Percentiles rank a stretch among this genome's conserved stretches.
Conservation (phyloP, 2,329 filamentous ascomycete species). For the Alternaria consortialis region DNA sequence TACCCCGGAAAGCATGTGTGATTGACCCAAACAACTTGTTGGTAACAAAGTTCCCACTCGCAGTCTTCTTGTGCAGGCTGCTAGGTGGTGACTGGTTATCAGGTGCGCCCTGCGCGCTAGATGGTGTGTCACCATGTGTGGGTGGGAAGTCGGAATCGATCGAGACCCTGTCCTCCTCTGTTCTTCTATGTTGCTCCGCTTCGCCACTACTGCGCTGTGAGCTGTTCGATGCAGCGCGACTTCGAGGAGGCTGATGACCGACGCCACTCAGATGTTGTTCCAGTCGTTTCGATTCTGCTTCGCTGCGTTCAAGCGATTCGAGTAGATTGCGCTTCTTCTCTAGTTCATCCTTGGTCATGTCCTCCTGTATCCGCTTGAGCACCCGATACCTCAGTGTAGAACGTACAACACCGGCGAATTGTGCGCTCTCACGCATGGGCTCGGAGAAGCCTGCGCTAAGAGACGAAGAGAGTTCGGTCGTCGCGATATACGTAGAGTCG, state of each 20-base stretch:
- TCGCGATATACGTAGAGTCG: conserved; percentile 94
- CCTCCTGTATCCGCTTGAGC: conserved; percentile 93
- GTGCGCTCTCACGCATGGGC: conserved; percentile 96
- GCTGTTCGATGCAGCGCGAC: conserved; percentile 71
- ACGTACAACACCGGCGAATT: conserved; percentile 94
- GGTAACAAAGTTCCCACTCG: conserved; percentile 85
- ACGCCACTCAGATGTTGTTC: conserved; percentile 88
- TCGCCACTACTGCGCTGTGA: conserved; percentile 53
- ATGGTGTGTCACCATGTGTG: conserved; percentile 76
- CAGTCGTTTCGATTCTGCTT: conserved; percentile 90
- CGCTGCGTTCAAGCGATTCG: conserved; percentile 90
- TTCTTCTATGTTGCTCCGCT: conserved; percentile 53
- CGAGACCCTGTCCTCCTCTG: conserved; percentile 80
- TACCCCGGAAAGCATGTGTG: conserved; percentile 93
- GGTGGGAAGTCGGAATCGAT: conserved; percentile 97
- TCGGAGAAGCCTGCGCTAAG: conserved; percentile 96
- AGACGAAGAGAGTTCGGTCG: conserved; percentile 85
- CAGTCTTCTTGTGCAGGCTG: conserved; percentile 74
- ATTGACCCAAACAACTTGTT: conserved; percentile 94
- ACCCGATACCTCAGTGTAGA: conserved; percentile 89
- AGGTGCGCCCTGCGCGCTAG: conserved; percentile 76
- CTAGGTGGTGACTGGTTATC: conserved; percentile 40
- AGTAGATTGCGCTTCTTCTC: conserved; percentile 84
- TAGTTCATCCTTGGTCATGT: conserved; percentile 94
- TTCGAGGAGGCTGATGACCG: conserved; percentile 69